These are phyloP conservation scores for Ogataea sp. DNA, from an alignment of 805 yeast species.

Conservation along the genomic window DNA sequence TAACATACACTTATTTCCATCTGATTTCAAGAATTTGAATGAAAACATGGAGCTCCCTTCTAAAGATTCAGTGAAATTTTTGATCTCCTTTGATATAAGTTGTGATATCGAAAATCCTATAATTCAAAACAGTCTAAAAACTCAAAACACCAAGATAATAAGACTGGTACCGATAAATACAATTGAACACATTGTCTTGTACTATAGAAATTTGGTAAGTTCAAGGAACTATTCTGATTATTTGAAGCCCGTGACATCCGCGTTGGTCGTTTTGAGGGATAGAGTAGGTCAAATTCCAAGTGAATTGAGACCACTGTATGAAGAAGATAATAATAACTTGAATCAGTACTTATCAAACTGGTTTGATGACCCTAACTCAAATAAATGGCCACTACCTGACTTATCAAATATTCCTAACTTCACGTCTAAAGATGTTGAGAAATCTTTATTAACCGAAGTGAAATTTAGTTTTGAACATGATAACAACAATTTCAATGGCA, in stretches of 20 bases:
- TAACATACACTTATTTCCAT: slow-evolving; percentile 37
- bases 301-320: slow-evolving; percentile 67
- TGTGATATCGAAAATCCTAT: slow-evolving; percentile 16
- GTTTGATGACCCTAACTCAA: slow-evolving; percentile 29
- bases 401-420: slow-evolving; percentile 55
- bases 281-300: slow-evolving; percentile 78
- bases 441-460: slow-evolving; percentile 67
- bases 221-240: slow-evolving; percentile 32
- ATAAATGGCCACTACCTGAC: slow-evolving; percentile 75
- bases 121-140: slow-evolving; percentile 2
- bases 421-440: slow-evolving; percentile 70
- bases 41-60: slow-evolving; percentile 6
- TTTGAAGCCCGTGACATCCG: slow-evolving; percentile 66
- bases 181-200: slow-evolving; percentile 69
- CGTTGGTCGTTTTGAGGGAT: slow-evolving; percentile 75
- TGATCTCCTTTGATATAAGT: slow-evolving; percentile 25
- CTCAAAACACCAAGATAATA: slow-evolving; percentile 33
- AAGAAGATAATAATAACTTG: slow-evolving; percentile 55
- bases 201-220: slow-evolving; percentile 29
- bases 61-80: slow-evolving; percentile 13
- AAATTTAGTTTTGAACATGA: slow-evolving; percentile 49
- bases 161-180: slow-evolving; percentile 72
- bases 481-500: slow-evolving; percentile 2
- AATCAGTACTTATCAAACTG: slow-evolving; percentile 55
- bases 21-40: slow-evolving; percentile 17